Base-by-base conservation (phyloP, 2,329 filamentous ascomycete genomes). In the Xylaria sp. region DNA sequence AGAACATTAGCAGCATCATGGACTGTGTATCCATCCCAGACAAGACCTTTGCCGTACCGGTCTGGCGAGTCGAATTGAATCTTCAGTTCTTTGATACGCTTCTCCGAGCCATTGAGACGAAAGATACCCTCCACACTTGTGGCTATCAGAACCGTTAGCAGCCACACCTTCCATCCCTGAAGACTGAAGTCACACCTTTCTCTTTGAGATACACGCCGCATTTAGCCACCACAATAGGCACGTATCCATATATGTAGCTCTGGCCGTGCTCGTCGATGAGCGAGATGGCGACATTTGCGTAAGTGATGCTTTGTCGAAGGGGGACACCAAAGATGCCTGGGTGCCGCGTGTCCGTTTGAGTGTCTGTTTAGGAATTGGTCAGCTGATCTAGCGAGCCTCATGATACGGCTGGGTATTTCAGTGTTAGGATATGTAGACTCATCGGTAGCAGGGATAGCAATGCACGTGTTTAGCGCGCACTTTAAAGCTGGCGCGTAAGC, bases 1-100 rank as follows among this genome's bases (percentile, higher is more conserved):
- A 99, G 87, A 69, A 99, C 95, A 77, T 98, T 99, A 75, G 96
- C 94, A 30, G 96, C 96, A 85, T 99, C 96, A 80, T 99, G 96
- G 48, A 99, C 96, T 0, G 96, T 99, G 79, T 97, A 99, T 55
- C 96, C 96, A 55, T 93, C 92, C 96, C 96, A 99, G 75, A 97
- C 93, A 30, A 99, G 86, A 18, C 96, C 96, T 81, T 99, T 99
- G 63, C 96, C 96, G 79, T 97, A 99, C 75, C 94, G 88, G 76
- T 97, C 93, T 46, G 96, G 96, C 0, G 95, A 97, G 80, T 98
- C 93, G 80, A 99, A 99, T 3, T 93, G 88, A 32, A 87, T 89
- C 80, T 97, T 95, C 34, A 99, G 87, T 79, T 98, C 96, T 80
- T 98, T 99, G 83, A 99, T 99, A 70, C 96, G 92, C 82, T 97